Evolutionary conservation across 2,329 filamentous ascomycete species (phyloP).

Genomic region (Ophiocordyceps camponoti-rufipedis): DNA sequence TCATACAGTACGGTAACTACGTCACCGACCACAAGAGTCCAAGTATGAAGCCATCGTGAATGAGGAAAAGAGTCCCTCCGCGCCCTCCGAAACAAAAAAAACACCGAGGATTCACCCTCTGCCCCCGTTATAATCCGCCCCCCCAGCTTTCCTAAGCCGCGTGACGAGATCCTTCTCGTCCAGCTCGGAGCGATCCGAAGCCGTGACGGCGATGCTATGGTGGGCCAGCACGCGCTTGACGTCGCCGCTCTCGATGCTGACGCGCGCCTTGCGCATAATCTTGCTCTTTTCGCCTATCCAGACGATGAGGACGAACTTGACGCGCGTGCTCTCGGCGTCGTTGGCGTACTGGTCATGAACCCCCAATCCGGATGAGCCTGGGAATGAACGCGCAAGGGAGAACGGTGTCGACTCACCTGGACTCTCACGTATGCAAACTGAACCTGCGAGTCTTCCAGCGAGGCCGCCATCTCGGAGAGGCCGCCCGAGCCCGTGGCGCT

Average conservation of each 20-base stretch:
- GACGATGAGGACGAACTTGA: slow-evolving; percentile 50
- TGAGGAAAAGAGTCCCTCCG: not conserved
- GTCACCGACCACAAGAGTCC: not conserved
- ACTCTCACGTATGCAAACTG: slow-evolving; percentile 41
- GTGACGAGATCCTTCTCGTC: slow-evolving; percentile 42
- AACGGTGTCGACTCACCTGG: too few relatives aligned
- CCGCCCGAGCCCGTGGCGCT: slow-evolving; percentile 41
- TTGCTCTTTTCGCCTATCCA: slow-evolving; percentile 50
- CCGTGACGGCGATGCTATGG: slow-evolving; percentile 47
- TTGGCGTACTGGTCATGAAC: slow-evolving; percentile 48
- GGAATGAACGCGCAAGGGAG: too few relatives aligned
- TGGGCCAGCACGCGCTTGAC: slow-evolving; percentile 47
- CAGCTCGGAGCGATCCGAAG: slow-evolving; percentile 39
- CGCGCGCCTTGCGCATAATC: slow-evolving; percentile 52
- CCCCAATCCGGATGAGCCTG: too few relatives aligned
- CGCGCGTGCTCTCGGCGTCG: slow-evolving; percentile 48
- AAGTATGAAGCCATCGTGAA: not conserved
- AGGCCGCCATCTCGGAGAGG: slow-evolving; percentile 34
- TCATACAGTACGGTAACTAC: too few relatives aligned
- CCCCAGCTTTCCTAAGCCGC: slow-evolving; percentile 45
- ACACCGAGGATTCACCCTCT: slow-evolving; percentile 22
- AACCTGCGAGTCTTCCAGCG: slow-evolving; percentile 39
- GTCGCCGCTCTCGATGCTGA: slow-evolving; percentile 46
- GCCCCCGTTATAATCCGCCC: slow-evolving; percentile 54
- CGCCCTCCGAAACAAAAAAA: not conserved